phyloP scores from a whole-genome alignment of 345 rosid species.

The Clausena lansium region DNA sequence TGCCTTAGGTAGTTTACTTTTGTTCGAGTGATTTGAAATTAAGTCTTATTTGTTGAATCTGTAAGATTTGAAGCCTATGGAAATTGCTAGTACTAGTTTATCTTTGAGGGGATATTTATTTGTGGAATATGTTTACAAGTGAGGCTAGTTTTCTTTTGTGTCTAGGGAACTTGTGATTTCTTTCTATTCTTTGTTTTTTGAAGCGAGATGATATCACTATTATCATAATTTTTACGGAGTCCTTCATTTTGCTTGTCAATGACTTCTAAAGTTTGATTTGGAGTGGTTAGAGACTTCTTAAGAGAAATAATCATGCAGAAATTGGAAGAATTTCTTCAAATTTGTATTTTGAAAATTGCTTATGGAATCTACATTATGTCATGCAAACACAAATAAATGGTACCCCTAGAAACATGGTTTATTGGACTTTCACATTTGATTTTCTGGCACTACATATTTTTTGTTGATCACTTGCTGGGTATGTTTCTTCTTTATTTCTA shows the following conservation, averaged over 20 bases:
- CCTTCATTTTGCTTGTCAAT: not conserved
- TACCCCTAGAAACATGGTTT: not conserved
- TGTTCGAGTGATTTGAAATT: not conserved
- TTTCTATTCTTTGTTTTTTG: not conserved
- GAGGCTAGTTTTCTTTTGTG: not conserved
- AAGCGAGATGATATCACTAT: not conserved
- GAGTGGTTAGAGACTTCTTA: conserved; percentile 1
- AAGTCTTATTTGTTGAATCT: conserved; percentile 7
- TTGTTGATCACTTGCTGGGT: not conserved
- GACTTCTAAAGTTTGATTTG: not conserved
- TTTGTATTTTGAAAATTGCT: not conserved
- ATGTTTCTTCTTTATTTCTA: not conserved
- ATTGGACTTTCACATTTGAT: not conserved
- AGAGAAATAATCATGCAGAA: not conserved
- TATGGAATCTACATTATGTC: not conserved
- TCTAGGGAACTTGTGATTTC: not conserved
- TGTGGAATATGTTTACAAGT: not conserved
- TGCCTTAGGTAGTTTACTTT: conserved; percentile 13
- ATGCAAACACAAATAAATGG: not conserved
- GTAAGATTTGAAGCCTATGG: conserved; percentile 1
- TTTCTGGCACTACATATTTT: not conserved
- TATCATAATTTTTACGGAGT: too few species aligned
- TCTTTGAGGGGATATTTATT: not conserved
- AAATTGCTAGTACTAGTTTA: not conserved
- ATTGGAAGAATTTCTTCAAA: not conserved